Evolutionary conservation across 768 basidiomycete genomes (phyloP), one percentile per base, ranked within the genome.

Genomic region (Suillus lakei): DNA sequence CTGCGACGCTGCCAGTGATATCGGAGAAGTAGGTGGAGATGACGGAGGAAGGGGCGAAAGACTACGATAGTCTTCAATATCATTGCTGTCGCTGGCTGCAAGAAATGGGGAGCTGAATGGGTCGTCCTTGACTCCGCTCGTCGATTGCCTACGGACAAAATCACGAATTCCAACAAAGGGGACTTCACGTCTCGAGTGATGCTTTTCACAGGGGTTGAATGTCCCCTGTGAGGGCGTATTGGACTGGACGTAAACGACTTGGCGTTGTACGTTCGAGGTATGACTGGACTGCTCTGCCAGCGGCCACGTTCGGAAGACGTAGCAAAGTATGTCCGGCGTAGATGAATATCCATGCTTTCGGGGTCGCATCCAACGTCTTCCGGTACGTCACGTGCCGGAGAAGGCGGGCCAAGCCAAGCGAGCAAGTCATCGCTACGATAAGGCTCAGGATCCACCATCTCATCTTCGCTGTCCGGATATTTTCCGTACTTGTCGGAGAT

Each of bases 221-320:
- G 64, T 5, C 73, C 67, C 12, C 68, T 68, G 34, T 43, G 50
- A 21, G 46, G 72, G 67, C 48, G 68, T 58, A 62, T 68, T 71
- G 51, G 61, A 69, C 65, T 74, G 73, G 64, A 73, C 67, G 0
- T 46, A 41, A 62, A 67, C 1, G 51, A 32, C 0, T 51, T 43
- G 41, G 67, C 61, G 1, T 73, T 50, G 41, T 67, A 73, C 26
- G 61, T 63, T 23, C 67, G 69, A 23, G 73, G 28, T 9, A 80
- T 78, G 36, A 82, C 72, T 2, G 85, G 85, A 66, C 87, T 85
- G 64, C 77, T 84, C 67, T 80, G 79, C 87, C 87, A 88, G 63
- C 81, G 81, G 9, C 86, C 87, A 61, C 87, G 86, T 69, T 88
- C 87, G 9, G 85, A 82, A 46, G 87, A 88, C 13, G 81, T 80